Evolutionary conservation across 164 flowering plant species (phyloP).

Genomic region (Euptelea pleiosperma): DNA sequence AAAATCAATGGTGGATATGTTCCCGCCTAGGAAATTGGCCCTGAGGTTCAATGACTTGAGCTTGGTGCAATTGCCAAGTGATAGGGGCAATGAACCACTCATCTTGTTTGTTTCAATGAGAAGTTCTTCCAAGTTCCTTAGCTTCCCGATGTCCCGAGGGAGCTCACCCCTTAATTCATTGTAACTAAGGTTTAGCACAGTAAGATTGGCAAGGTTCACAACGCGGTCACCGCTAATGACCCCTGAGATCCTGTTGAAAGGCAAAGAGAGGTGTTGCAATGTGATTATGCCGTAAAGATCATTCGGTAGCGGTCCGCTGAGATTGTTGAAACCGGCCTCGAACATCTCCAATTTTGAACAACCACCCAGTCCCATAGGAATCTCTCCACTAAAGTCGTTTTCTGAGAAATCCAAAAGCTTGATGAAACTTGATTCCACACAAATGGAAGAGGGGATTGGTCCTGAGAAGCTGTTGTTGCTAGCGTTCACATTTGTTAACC

Average conservation of each 20-base stretch:
- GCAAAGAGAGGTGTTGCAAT: constrained; percentile 40
- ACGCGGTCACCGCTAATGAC: constrained; percentile 21
- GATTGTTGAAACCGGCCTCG: constrained; percentile 49
- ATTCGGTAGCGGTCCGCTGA: constrained; percentile 39
- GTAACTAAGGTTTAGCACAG: constrained; percentile 37
- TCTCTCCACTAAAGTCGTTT: constrained; percentile 38
- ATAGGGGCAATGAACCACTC: constrained; percentile 47
- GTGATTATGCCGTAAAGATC: constrained; percentile 31
- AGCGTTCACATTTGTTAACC: constrained; percentile 35
- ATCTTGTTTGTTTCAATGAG: constrained; percentile 41
- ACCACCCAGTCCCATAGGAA: constrained; percentile 36
- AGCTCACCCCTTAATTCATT: constrained; percentile 39
- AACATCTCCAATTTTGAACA: constrained; percentile 41
- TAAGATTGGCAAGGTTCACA: constrained; percentile 31
- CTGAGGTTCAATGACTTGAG: constrained; percentile 37
- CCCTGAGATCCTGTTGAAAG: constrained; percentile 42
- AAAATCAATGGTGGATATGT: constrained; percentile 22
- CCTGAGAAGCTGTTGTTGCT: constrained; percentile 56
- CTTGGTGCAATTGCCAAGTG: constrained; percentile 41
- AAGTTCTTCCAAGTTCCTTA: constrained; percentile 36
- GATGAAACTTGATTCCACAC: constrained; percentile 20
- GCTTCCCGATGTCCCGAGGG: constrained; percentile 44
- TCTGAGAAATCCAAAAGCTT: constrained; percentile 44
- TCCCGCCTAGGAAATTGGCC: constrained; percentile 28
- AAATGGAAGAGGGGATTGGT: constrained; percentile 37